phyloP scores from a whole-genome alignment of 257 asterid species.

The Solanum chiquidenum region DNA sequence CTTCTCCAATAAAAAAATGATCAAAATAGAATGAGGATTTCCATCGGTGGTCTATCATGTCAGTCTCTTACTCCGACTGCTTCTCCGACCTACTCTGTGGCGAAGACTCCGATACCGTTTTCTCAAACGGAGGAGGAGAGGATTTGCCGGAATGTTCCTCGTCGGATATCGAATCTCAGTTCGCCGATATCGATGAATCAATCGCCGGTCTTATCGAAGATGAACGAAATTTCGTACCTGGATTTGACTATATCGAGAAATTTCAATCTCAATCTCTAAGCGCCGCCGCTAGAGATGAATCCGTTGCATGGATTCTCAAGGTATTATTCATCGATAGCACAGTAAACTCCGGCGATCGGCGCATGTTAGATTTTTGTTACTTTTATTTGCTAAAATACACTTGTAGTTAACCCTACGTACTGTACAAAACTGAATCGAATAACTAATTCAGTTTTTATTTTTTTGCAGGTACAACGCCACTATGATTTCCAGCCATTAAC shows the following conservation, averaged over 20 bases:
- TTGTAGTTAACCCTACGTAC: neutral
- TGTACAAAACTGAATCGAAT: neutral
- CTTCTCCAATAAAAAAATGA: slow-evolving; percentile 13
- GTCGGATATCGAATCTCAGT: slow-evolving; percentile 52
- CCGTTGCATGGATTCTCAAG: slow-evolving; percentile 91
- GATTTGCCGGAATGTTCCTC: slow-evolving; percentile 70
- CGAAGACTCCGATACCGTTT: slow-evolving; percentile 62
- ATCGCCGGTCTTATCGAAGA: slow-evolving; percentile 68
- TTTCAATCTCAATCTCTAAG: slow-evolving; percentile 40
- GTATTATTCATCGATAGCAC: slow-evolving; percentile 20
- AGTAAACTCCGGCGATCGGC: neutral
- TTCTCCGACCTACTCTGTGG: slow-evolving; percentile 91
- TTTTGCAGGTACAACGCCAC: slow-evolving; percentile 69
- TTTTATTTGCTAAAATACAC: neutral
- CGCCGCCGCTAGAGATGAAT: slow-evolving; percentile 49
- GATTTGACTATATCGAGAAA: slow-evolving; percentile 22
- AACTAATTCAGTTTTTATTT: neutral
- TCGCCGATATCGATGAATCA: slow-evolving; percentile 49
- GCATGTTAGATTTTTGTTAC: neutral
- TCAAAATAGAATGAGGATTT: slow-evolving; percentile 25
- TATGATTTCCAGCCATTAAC: slow-evolving; percentile 84
- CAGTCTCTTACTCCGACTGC: slow-evolving; percentile 74
- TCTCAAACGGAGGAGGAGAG: slow-evolving; percentile 34
- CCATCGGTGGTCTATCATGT: slow-evolving; percentile 34
- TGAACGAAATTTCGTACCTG: slow-evolving; percentile 43